Base-by-base conservation (phyloP, 176 grass and related monocot species). In the Chrysopogon serrulatus region DNA sequence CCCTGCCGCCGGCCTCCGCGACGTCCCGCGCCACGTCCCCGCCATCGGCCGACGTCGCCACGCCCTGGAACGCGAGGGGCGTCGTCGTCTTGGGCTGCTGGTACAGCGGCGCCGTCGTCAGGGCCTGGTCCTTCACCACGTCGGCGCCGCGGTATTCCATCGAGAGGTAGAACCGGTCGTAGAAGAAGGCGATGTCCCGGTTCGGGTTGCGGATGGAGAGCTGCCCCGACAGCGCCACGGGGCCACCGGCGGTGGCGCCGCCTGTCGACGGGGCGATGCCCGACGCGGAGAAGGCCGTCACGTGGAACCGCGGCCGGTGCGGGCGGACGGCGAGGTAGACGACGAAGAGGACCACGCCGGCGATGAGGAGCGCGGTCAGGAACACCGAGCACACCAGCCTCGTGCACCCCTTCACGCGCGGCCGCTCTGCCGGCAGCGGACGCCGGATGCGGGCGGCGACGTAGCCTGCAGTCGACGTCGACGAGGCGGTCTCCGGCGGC, bases 281-380 rank as follows among this genome's bases (percentile, higher is more conserved):
- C 23, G 93, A 47, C 26, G 77, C 71, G 11, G 96, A 33, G 88
- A 98, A 90, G 32, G 87, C 80, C 17, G 31, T 51, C 24, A 98
- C 67, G 80, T 93, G 89, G 87, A 98, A 94, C 72, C 93, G 93
- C 62, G 91, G 96, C 68, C 93, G 86, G 83, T 98, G 96, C 27
- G 96, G 96, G 32, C 85, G 92, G 62, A 98, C 62, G 28, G 86
- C 93, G 43, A 98, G 91, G 85, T 88, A 95, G 63, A 79, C 47
- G 30, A 95, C 71, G 85, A 98, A 95, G 72, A 92, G 28, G 86
- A 90, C 0, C 68, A 98, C 83, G 78, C 82, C 91, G 80, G 73
- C 91, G 61, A 87, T 1, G 69, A 95, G 33, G 79, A 95, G 87
- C 2, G 76, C 0, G 34, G 73, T 63, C 54, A 98, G 87, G 82